These are phyloP conservation scores for Debaryomyces robertsiae DNA, from an alignment of 1,139 yeast genomes.

Conservation along the genomic window DNA sequence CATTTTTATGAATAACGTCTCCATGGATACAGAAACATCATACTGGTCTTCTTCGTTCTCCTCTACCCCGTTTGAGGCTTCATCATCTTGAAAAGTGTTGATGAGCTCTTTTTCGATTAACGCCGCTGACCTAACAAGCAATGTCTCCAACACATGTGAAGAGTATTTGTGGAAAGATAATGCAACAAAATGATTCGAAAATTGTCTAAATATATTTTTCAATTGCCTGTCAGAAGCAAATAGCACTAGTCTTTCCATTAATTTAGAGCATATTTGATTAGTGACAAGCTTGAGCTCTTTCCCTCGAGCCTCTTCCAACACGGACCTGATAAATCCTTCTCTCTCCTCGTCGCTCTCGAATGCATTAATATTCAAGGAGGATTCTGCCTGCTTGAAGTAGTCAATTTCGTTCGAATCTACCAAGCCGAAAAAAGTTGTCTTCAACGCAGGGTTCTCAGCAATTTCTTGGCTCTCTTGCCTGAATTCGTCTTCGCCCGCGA, in stretches of 20 bases:
- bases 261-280: slow-evolving; percentile 90
- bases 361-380: slow-evolving; percentile 78
- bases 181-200: slow-evolving; percentile 72
- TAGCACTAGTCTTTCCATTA: slow-evolving; percentile 83
- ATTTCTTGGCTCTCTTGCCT: slow-evolving; percentile 10
- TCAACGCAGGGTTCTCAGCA: slow-evolving; percentile 14
- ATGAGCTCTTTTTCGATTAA: slow-evolving; percentile 69
- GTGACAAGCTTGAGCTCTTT: slow-evolving; percentile 92
- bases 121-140: slow-evolving; percentile 75
- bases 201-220: slow-evolving; percentile 62
- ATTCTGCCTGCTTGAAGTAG: slow-evolving; percentile 90
- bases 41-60: slow-evolving; percentile 38
- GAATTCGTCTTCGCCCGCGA: slow-evolving; percentile 12
- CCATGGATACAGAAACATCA: slow-evolving; percentile 55
- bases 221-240: slow-evolving; percentile 67
- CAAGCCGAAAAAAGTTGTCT: slow-evolving; percentile 70
- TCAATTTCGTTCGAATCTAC: slow-evolving; percentile 83
- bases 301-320: slow-evolving; percentile 83
- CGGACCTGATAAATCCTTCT: slow-evolving; percentile 69
- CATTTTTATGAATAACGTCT: slow-evolving; percentile 63
- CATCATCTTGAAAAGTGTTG: slow-evolving; percentile 27
- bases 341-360: slow-evolving; percentile 77
- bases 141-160: slow-evolving; percentile 90
- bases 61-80: slow-evolving; percentile 33
- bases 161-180: slow-evolving; percentile 87